phyloP scores from a whole-genome alignment of 768 basidiomycete species.

The Coprinopsis strossmayeri region DNA sequence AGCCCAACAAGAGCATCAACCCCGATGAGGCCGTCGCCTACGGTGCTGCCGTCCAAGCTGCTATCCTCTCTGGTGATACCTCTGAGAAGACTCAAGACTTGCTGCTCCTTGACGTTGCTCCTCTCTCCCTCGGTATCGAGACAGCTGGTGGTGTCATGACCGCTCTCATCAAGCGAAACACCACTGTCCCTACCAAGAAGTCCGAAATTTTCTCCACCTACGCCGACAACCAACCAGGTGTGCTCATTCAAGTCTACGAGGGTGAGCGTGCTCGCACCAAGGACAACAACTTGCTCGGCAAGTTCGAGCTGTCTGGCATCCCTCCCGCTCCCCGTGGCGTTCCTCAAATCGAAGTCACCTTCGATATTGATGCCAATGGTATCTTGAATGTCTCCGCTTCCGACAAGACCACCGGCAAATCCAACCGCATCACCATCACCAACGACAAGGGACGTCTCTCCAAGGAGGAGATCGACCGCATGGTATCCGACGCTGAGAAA shows the following conservation, averaged over 20 bases:
- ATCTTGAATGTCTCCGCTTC: constrained; percentile 92
- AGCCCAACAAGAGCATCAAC: constrained; percentile 99
- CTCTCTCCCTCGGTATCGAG: constrained; percentile 91
- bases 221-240: constrained; percentile 98
- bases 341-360: constrained; percentile 95
- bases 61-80: constrained; percentile 95
- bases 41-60: constrained; percentile 97
- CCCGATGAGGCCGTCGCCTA: constrained; percentile 98
- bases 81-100: constrained; percentile 98
- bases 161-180: constrained; percentile 96
- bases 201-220: constrained; percentile 98
- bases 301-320: constrained; percentile 96
- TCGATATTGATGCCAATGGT: constrained; percentile 97
- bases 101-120: constrained; percentile 90
- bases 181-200: constrained; percentile 97
- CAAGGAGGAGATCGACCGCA: constrained; percentile 97
- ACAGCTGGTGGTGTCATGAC: constrained; percentile 99
- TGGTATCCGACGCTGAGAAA: constrained; percentile 92
- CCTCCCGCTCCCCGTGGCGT: constrained; percentile 97
- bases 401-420: constrained; percentile 97
- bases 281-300: constrained; percentile 98
- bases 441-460: constrained; percentile 96
- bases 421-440: constrained; percentile 88
- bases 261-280: constrained; percentile 98
- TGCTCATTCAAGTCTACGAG: constrained; percentile 97